Evolutionary conservation across 2,329 filamentous ascomycete genomes (phyloP).

Genomic region (Penicillium sp.): DNA sequence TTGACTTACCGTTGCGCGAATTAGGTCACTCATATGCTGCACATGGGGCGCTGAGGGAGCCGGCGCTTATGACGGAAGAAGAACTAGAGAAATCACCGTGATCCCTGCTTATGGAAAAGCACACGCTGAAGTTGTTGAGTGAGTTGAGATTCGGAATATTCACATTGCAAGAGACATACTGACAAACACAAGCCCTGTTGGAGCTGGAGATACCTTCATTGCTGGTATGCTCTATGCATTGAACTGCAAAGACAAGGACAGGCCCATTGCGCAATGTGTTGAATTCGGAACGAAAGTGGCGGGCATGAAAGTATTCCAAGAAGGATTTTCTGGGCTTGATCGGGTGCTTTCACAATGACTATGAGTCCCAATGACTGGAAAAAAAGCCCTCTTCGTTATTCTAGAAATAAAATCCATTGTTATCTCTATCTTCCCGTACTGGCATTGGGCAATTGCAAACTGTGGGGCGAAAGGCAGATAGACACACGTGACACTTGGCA

Average conservation of each 20-base stretch:
- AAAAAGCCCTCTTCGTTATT: too few species aligned
- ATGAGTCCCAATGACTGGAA: neutral
- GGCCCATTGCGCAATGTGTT: conserved; percentile 51
- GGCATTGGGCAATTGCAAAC: neutral
- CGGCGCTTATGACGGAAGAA: conserved; percentile 43
- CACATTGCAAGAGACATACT: neutral
- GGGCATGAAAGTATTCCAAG: conserved; percentile 64
- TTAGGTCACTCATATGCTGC: conserved; percentile 53
- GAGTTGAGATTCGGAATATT: conserved; percentile 33
- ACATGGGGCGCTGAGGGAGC: conserved; percentile 61
- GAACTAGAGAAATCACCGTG: conserved; percentile 34
- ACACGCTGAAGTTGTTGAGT: conserved; percentile 57
- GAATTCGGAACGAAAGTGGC: conserved; percentile 65
- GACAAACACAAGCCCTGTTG: conserved; percentile 57
- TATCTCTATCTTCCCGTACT: too few species aligned
- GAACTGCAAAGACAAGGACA: conserved; percentile 50
- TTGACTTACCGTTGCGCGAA: neutral
- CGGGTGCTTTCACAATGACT: conserved; percentile 9
- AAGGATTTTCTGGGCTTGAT: conserved; percentile 61
- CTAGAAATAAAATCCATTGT: too few species aligned
- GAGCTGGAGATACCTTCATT: conserved; percentile 73
- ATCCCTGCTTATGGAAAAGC: conserved; percentile 44
- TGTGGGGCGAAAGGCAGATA: neutral
- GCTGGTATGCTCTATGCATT: conserved; percentile 67
- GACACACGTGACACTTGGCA: conserved; percentile 21